Conservation (phyloP, 2,329 filamentous ascomycete species). For the Aschersonia sp. region DNA sequence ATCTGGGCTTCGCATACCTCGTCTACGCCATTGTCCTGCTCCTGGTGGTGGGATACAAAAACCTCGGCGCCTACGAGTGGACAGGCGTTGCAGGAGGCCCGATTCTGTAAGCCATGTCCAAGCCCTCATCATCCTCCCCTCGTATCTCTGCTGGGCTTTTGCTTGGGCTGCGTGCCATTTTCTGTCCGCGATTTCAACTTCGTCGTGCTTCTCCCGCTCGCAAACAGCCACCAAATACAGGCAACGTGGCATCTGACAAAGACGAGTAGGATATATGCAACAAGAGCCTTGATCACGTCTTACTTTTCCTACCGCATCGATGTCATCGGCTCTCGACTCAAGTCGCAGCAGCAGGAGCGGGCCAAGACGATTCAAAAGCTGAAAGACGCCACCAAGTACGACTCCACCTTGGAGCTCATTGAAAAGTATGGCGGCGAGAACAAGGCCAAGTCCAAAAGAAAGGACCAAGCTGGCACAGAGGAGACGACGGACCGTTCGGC, state of each 20-base stretch:
- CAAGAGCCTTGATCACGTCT: conserved; percentile 49
- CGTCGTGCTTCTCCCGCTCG: neutral
- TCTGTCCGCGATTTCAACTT: too few relatives aligned
- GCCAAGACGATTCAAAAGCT: conserved; percentile 83
- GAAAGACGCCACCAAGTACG: conserved; percentile 89
- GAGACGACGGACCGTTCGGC: neutral
- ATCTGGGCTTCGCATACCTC: conserved; percentile 80
- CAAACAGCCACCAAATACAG: too few relatives aligned
- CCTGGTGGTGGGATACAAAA: conserved; percentile 71
- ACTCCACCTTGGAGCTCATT: conserved; percentile 81
- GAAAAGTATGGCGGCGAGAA: conserved; percentile 79
- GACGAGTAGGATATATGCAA: conserved; percentile 57
- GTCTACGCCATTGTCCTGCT: conserved; percentile 70
- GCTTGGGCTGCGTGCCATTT: too few relatives aligned
- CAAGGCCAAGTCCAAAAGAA: conserved; percentile 11
- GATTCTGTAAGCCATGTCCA: conserved; percentile 41
- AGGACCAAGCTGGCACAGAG: conserved; percentile 4
- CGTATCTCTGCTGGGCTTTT: too few relatives aligned
- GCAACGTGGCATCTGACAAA: neutral
- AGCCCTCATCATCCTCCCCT: too few relatives aligned
- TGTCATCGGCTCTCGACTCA: conserved; percentile 51
- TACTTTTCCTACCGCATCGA: conserved; percentile 76
- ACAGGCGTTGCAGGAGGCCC: conserved; percentile 65
- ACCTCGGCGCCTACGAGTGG: conserved; percentile 66
- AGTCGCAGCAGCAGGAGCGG: conserved; percentile 63